A percentile compares a stretch with the other conserved stretches of the same genome.
These are phyloP conservation scores for Amaranthus cruentus DNA, from an alignment of 148 eudicot species.

Conservation along the genomic window DNA sequence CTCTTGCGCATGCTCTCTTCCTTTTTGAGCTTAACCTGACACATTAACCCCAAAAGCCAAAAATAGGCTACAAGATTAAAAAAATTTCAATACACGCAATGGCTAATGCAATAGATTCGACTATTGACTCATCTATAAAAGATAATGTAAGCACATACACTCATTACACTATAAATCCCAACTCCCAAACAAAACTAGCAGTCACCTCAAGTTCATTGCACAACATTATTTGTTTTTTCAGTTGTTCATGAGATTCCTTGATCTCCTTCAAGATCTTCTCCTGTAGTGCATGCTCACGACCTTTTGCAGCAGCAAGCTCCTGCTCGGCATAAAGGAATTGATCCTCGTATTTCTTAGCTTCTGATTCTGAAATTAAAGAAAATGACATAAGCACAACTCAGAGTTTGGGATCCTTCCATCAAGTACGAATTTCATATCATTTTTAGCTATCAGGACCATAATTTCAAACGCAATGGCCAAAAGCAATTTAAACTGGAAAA, in stretches of 20 bases:
- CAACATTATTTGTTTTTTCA: constrained; percentile 63
- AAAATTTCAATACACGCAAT: not conserved
- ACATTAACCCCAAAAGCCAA: constrained; percentile 7
- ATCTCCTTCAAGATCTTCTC: constrained; percentile 78
- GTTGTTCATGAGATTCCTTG: constrained; percentile 59
- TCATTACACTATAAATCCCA: not conserved
- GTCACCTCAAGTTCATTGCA: constrained; percentile 71
- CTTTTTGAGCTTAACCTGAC: constrained; percentile 60
- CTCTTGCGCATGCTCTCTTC: constrained; percentile 63
- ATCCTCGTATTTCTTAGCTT: constrained; percentile 63
- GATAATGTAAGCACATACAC: not conserved
- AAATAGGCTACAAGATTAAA: not conserved
- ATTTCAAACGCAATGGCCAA: no score
- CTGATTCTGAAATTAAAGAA: constrained; percentile 48
- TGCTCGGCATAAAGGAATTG: constrained; percentile 69
- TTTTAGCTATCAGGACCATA: not conserved
- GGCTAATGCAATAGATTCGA: not conserved
- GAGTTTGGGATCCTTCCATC: not conserved
- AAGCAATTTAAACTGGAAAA: not conserved
- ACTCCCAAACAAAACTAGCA: not conserved
- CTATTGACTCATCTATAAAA: not conserved
- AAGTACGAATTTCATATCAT: not conserved
- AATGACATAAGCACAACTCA: not conserved
- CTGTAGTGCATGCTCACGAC: constrained; percentile 81
- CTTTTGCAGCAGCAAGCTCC: constrained; percentile 94